Evolutionary conservation across 495 filamentous ascomycete species (phyloP), one percentile per base, ranked within the genome.

Genomic region (Neurospora terricola): DNA sequence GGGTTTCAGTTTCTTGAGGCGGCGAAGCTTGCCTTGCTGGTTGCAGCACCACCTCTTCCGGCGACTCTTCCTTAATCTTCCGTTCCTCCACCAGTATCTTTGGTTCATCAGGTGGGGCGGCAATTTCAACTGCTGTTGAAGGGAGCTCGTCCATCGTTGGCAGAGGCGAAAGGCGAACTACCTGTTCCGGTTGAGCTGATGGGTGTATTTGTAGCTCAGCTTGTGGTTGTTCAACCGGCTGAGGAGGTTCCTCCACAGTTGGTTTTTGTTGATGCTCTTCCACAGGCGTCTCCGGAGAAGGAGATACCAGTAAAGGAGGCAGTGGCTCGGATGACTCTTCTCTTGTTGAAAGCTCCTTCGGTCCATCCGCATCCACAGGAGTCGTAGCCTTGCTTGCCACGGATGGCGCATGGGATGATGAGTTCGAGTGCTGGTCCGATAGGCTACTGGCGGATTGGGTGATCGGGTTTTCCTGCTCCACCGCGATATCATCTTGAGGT

Each of bases 351-450:
- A 34, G 27, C 14, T 84, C 83, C 70, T 79, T 82, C 14, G 77
- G 74, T 14, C 72, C 77, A 71, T 87, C 87, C 43, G 80, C 75
- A 66, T 87, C 86, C 69, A 85, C 79, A 18, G 87, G 87, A 62
- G 87, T 88, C 23, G 87, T 89, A 69, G 84, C 86, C 80, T 88
- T 88, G 78, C 87, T 89, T 70, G 86, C 87, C 23, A 79, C 76
- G 21, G 84, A 83, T 3, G 82, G 81, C n/a, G 83, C 80, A 12
- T 76, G 73, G 6, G 86, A 86, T 45, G 83, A 84, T 18, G 79
- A 73, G 21, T 87, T 86, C 38, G 84, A 87, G 14, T 79, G 77
- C 7, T 66, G 54, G 27, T 85, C 83, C 73, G 84, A 81, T 42
- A 78, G 38, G 38, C 75, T 73, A 11, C 79, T 80, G 5, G 72